Conservation (phyloP, 345 rosid genomes). For the Citropsis articulata region DNA sequence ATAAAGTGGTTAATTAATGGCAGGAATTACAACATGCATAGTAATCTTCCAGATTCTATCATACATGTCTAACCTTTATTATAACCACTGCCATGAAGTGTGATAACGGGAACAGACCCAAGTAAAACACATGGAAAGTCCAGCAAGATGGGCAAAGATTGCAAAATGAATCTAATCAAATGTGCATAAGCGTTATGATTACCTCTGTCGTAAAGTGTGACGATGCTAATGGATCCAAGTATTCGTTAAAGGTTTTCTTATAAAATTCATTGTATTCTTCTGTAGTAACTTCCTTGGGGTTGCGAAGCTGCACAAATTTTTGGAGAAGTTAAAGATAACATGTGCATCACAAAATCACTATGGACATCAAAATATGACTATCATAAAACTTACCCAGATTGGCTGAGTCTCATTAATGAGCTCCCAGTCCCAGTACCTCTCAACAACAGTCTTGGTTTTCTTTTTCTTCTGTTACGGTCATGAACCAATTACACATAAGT, state of each 20-base stretch:
- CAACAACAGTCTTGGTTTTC: constrained; percentile 90
- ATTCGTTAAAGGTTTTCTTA: constrained; percentile 83
- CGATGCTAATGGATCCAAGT: constrained; percentile 90
- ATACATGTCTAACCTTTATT: neutral
- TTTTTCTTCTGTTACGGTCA: constrained; percentile 61
- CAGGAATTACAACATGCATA: neutral
- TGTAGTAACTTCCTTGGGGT: constrained; percentile 80
- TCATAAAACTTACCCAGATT: constrained; percentile 67
- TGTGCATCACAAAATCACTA: neutral
- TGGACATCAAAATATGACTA: neutral
- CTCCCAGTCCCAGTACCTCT: constrained; percentile 98
- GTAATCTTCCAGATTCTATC: neutral
- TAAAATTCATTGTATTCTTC: constrained; percentile 94
- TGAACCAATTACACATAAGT: constrained; percentile 6
- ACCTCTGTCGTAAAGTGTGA: constrained; percentile 99
- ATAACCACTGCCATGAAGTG: constrained; percentile 90
- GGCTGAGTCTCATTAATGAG: constrained; percentile 95
- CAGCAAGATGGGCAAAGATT: neutral
- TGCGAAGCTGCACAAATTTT: constrained; percentile 67
- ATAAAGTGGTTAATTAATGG: neutral
- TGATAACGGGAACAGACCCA: constrained; percentile 86
- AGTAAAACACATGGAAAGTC: constrained; percentile 28
- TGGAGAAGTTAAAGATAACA: constrained; percentile 6
- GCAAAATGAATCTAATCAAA: neutral
- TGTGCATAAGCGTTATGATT: neutral